A percentile compares a stretch with the other conserved stretches of the same genome.
phyloP scores from a whole-genome alignment of 2,329 filamentous ascomycete genomes.

The Fusarium guadeloupense region DNA sequence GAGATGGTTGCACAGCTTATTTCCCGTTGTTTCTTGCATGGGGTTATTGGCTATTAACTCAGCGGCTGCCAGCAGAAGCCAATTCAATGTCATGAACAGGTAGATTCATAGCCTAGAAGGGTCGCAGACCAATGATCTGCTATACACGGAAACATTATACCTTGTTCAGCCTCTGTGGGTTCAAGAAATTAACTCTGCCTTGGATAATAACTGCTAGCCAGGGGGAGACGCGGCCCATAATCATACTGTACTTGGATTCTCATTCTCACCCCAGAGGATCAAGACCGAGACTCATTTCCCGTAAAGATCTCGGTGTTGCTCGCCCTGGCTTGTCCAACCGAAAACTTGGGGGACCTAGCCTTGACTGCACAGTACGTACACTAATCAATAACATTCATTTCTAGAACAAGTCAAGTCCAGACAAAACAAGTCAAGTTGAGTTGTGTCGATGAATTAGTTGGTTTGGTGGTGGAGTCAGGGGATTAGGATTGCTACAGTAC shows the following conservation, averaged over 20 bases:
- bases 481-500: no score
- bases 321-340: slow-evolving; percentile 15
- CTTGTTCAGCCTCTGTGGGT: slow-evolving; percentile 35
- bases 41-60: not conserved
- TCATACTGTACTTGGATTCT: slow-evolving; percentile 30
- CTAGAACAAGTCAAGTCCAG: slow-evolving; percentile 24
- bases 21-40: slow-evolving; percentile 22
- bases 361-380: slow-evolving; percentile 25
- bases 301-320: slow-evolving; percentile 29
- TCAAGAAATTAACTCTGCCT: slow-evolving; percentile 41
- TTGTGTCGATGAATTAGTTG: not conserved
- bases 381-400: slow-evolving; percentile 3
- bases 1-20: slow-evolving; percentile 36
- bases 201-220: slow-evolving; percentile 39
- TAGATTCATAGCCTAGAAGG: not conserved
- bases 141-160: not conserved
- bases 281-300: slow-evolving; percentile 40
- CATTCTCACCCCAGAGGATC: slow-evolving; percentile 31
- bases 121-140: not conserved
- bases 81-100: slow-evolving; percentile 8
- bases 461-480: slow-evolving; percentile 31
- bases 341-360: slow-evolving; percentile 20
- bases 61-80: slow-evolving; percentile 19
- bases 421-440: not conserved
- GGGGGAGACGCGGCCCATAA: slow-evolving; percentile 31